Evolutionary conservation across 169 alveolate species (phyloP).

Genomic region (Perkinsus olseni): DNA sequence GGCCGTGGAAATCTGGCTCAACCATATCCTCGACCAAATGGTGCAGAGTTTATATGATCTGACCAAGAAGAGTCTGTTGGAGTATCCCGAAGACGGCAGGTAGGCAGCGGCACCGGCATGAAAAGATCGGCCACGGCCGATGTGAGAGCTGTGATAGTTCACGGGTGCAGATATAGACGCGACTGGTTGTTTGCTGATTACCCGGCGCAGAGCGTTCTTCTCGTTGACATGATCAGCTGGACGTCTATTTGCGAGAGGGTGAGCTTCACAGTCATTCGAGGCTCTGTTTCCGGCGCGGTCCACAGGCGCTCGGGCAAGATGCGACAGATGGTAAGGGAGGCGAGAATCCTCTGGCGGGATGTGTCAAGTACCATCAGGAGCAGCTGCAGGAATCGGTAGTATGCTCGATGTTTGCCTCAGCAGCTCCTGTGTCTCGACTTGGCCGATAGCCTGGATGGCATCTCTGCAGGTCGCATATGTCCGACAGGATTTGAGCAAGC

Average conservation of each 20-base stretch:
- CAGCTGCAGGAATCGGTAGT: slow-evolving; percentile 60
- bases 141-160: too few relatives aligned
- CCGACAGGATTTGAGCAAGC: slow-evolving; percentile 53
- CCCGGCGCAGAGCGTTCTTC: slow-evolving; percentile 66
- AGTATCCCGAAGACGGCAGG: slow-evolving; percentile 53
- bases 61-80: slow-evolving; percentile 41
- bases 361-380: slow-evolving; percentile 53
- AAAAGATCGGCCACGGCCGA: too few relatives aligned
- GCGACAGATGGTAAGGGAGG: slow-evolving; percentile 32
- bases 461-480: slow-evolving; percentile 25
- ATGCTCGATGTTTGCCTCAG: too few relatives aligned
- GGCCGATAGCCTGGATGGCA: not conserved
- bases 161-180: slow-evolving; percentile 58
- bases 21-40: slow-evolving; percentile 68
- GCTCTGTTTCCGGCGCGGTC: not conserved
- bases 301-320: not conserved
- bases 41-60: slow-evolving; percentile 59
- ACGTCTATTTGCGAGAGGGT: slow-evolving; percentile 38
- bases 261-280: not conserved
- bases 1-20: slow-evolving; percentile 74
- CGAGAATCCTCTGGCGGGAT: slow-evolving; percentile 41
- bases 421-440: not conserved
- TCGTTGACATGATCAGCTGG: slow-evolving; percentile 74
- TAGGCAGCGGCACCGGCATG: slow-evolving; percentile 3
- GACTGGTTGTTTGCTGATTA: slow-evolving; percentile 61